Evolutionary conservation across 257 asterid genomes (phyloP).

Genomic region (Striga asiatica): DNA sequence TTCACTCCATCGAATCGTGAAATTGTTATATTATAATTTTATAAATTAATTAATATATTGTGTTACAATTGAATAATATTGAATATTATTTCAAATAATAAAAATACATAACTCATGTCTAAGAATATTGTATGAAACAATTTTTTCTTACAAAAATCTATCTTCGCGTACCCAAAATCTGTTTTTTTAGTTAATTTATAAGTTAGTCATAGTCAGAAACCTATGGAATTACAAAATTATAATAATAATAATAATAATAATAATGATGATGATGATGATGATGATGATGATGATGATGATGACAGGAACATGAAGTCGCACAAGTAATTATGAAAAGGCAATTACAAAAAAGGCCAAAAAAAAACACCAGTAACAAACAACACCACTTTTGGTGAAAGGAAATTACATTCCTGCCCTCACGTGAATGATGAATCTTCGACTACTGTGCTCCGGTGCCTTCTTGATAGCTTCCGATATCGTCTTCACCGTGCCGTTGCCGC

Average conservation of each 20-base stretch:
- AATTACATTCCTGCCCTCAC: conserved; percentile 96
- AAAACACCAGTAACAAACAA: no score
- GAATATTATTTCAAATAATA: no score
- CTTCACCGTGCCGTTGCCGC: conserved; percentile 68
- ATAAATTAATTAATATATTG: no score
- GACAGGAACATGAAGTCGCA: conserved; percentile 16
- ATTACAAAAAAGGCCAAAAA: no score
- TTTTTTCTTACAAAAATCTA: no score
- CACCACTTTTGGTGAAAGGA: conserved; percentile 13
- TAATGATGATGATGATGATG: not conserved
- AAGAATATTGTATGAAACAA: no score
- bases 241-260: not conserved
- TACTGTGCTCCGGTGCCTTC: conserved; percentile 72
- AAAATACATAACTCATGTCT: no score
- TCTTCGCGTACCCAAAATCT: no score
- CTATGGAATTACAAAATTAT: conserved; percentile 11
- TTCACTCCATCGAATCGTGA: no score
- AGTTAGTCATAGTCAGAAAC: not conserved
- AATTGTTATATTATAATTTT: no score
- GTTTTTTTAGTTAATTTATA: no score
- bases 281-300: conserved; percentile 2
- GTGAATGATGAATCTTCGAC: conserved; percentile 62
- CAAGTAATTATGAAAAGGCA: not conserved
- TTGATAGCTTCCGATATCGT: conserved; percentile 84
- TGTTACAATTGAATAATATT: no score